Base-by-base conservation (phyloP, 2,329 filamentous ascomycete genomes). In the Sordariomycetes sp. region DNA sequence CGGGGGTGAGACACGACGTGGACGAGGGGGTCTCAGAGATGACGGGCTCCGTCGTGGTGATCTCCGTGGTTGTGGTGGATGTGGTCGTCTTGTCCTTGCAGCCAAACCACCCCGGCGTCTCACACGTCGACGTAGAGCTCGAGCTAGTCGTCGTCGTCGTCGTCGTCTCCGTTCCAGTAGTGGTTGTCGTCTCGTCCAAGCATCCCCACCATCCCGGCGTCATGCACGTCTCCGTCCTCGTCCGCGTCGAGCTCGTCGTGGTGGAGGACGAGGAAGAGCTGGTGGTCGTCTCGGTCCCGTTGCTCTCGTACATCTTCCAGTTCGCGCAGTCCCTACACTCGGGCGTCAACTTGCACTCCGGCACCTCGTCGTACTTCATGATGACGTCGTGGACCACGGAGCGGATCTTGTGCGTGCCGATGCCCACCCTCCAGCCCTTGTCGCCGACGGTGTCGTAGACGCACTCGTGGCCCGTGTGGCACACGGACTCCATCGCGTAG, bases 291-390 rank as follows among this genome's bases (percentile, higher is more conserved):
- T 92, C 87, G 1, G 89, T 94, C 34, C 88, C 88, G 68, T 97
- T 97, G 69, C 91, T 96, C 71, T 92, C 87, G 67, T 90, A 95
- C 77, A 91, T 96, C 67, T 96, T 95, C 94, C 94, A 97, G 59
- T 87, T 85, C 59, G 83, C 89, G 67, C 93, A 97, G 69, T 99
- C 94, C 48, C 88, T 84, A 69, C 94, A 97, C 57, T 90, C 86
- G 24, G 84, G 79, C 7, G 93, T 92, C 34, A 80, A 78, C 58
- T 80, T 81, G 71, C 94, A 97, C 63, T 82, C 75, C 0, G 94
- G 88, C 0, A 95, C 89, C 3, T 78, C 75, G 61, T 95, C 88
- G 66, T 97, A 97, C 64, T 85, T 86, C 66, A 87, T 79, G 61
- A 97, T 80, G 3, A 99, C 89, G 68, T 96, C 89, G 59, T 85